Evolutionary conservation across 768 basidiomycete species (phyloP).

Genomic region (Filobasidium floriforme): DNA sequence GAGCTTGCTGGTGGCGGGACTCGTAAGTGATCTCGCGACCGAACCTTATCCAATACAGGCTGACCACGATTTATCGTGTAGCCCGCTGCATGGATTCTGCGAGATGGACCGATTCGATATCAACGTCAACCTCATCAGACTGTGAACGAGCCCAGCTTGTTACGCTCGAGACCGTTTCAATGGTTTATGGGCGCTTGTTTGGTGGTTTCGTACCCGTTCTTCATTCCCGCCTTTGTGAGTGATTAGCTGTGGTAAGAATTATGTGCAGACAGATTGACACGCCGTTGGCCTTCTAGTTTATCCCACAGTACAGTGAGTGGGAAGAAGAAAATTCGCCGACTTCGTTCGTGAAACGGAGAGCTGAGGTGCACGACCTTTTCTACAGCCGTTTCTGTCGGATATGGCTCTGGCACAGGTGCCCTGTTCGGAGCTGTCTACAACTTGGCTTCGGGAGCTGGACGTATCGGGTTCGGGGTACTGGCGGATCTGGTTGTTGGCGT

Average conservation of each 20-base stretch:
- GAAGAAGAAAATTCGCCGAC: too few species aligned
- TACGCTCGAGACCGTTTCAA: conserved; percentile 6
- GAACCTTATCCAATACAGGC: neutral
- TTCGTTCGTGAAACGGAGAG: neutral
- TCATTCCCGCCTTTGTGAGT: conserved; percentile 21
- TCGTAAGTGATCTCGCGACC: neutral
- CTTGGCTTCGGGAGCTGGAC: conserved; percentile 14
- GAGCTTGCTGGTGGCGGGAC: neutral
- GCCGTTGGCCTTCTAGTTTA: conserved; percentile 1
- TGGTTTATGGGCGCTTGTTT: conserved; percentile 12
- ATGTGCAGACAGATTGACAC: neutral
- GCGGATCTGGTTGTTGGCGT: conserved; percentile 15
- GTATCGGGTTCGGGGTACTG: conserved; percentile 13
- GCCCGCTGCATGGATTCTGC: conserved; percentile 13
- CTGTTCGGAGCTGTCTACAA: conserved; percentile 16
- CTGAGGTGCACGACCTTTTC: neutral
- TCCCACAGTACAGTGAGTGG: conserved; percentile 13
- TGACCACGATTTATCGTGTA: neutral
- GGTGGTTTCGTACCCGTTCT: conserved; percentile 17
- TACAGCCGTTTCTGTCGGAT: conserved; percentile 15
- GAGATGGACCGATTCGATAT: conserved; percentile 6
- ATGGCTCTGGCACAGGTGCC: conserved; percentile 8
- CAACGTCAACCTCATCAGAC: neutral
- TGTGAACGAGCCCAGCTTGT: conserved; percentile 7
- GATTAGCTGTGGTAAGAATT: too few species aligned